Evolutionary conservation across 2,329 filamentous ascomycete genomes (phyloP), one percentile per base, ranked within the genome.

Genomic region (Ascochyta rabiei): DNA sequence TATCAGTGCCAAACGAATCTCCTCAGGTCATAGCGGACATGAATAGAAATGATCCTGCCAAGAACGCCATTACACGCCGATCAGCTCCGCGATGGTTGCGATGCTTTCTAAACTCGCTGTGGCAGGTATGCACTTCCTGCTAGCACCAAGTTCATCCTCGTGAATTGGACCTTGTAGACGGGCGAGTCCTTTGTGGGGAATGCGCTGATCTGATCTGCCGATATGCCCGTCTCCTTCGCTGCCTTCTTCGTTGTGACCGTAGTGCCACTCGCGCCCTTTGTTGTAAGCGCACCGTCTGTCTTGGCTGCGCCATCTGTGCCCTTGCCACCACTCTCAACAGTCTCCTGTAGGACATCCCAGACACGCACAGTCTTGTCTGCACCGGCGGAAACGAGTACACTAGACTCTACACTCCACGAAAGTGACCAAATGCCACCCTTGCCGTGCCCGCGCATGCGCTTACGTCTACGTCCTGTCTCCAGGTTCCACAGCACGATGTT

Each of bases 151-250:
- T 99, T 99, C 91, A 96, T 97, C 57, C 91, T 83, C 3, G 95
- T 98, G 68, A 97, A 97, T 69, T 89, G 86, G 48, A 96, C 93
- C 77, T 93, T 95, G 76, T 96, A 90, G 10, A 98, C 90, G 0
- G 93, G 93, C 15, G 89, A 93, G 78, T 96, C 96, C 84, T 99
- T 99, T 4, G 95, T 98, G 0, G 91, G 88, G 72, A 97, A 98
- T 0, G 91, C 93, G 61, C 87, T 91, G 77, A 99, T 96, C 77
- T 98, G 95, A 70, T 99, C 95, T 0, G 92, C 88, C 0, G 89
- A 93, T 39, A 96, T 89, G 67, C 91, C 90, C 4, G 92, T 90
- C 67, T 97, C 93, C 75, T 97, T 97, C 51, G 85, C 86, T 75
- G 91, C 91, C 79, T 96, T 96, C 82, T 75, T 78, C 28, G 73